These are phyloP conservation scores for Ramularia endophylla DNA, from an alignment of 2,329 filamentous ascomycete species.

Conservation along the genomic window DNA sequence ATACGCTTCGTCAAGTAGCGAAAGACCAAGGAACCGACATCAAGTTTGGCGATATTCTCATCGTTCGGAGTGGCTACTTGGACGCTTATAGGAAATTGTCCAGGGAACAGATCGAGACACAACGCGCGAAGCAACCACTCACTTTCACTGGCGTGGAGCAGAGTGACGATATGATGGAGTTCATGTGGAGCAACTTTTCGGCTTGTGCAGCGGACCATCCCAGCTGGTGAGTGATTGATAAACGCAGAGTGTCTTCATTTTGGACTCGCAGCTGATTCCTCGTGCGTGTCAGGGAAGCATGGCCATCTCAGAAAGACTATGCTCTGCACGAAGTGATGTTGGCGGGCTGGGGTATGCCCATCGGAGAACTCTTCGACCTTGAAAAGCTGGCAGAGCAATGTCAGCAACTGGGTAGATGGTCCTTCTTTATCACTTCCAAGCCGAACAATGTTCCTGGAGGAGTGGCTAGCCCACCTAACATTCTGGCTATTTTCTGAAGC, in stretches of 20 bases:
- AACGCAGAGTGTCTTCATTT: too few species aligned
- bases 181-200: constrained; percentile 35
- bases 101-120: constrained; percentile 32
- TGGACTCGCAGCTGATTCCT: too few species aligned
- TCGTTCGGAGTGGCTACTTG: constrained; percentile 47
- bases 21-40: constrained; percentile 44
- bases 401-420: constrained; percentile 33
- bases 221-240: too few species aligned
- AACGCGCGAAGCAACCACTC: constrained; percentile 35
- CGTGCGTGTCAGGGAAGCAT: too few species aligned
- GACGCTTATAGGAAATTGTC: constrained; percentile 35
- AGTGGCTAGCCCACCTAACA: constrained; percentile 35
- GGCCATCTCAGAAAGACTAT: constrained; percentile 34
- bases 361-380: constrained; percentile 48
- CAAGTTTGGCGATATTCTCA: constrained; percentile 52
- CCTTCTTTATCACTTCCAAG: constrained; percentile 45
- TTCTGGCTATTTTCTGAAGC: constrained; percentile 35
- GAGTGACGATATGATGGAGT: constrained; percentile 41
- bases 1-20: constrained; percentile 40
- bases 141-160: constrained; percentile 46
- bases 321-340: constrained; percentile 44
- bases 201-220: constrained; percentile 36
- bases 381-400: constrained; percentile 41
- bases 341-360: constrained; percentile 46
- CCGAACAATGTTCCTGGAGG: constrained; percentile 39